Evolutionary conservation across 1,139 yeast species (phyloP).

Genomic region (Yamadazyma conglobata): DNA sequence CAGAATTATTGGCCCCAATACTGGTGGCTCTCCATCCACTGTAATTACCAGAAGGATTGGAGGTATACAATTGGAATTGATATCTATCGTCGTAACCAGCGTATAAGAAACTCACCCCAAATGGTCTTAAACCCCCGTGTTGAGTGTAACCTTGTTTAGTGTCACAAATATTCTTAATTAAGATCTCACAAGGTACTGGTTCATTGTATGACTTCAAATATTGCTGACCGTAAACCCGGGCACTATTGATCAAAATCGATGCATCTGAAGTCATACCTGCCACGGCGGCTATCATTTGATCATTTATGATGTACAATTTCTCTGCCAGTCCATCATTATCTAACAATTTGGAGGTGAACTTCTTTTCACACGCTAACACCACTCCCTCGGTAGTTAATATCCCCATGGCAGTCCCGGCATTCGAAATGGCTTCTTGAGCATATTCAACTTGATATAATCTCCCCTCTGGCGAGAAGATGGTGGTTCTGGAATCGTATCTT

Average conservation of each 20-base stretch:
- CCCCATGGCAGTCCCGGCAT: slow-evolving; percentile 98
- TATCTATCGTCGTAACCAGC: slow-evolving; percentile 94
- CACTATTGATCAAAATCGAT: slow-evolving; percentile 80
- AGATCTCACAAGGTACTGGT: slow-evolving; percentile 85
- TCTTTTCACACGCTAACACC: slow-evolving; percentile 93
- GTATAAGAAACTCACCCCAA: slow-evolving; percentile 92
- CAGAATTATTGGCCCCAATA: slow-evolving; percentile 94
- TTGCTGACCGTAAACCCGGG: slow-evolving; percentile 82
- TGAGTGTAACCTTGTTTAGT: slow-evolving; percentile 97
- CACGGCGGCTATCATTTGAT: slow-evolving; percentile 85
- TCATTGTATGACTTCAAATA: slow-evolving; percentile 84
- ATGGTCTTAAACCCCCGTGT: slow-evolving; percentile 97
- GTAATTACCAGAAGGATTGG: slow-evolving; percentile 96
- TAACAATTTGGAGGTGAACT: slow-evolving; percentile 84
- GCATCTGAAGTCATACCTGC: slow-evolving; percentile 99
- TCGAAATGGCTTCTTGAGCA: slow-evolving; percentile 95
- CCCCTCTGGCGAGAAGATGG: slow-evolving; percentile 98
- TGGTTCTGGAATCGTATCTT: slow-evolving; percentile 90
- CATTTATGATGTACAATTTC: slow-evolving; percentile 82
- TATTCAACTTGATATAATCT: slow-evolving; percentile 94
- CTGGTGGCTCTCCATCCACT: slow-evolving; percentile 98
- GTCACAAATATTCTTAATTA: slow-evolving; percentile 88
- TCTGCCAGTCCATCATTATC: slow-evolving; percentile 95
- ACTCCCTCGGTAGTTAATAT: slow-evolving; percentile 90
- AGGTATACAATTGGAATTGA: slow-evolving; percentile 88